Evolutionary conservation across 129 eudicot species (phyloP).

Genomic region (Pulicaria dysenterica): DNA sequence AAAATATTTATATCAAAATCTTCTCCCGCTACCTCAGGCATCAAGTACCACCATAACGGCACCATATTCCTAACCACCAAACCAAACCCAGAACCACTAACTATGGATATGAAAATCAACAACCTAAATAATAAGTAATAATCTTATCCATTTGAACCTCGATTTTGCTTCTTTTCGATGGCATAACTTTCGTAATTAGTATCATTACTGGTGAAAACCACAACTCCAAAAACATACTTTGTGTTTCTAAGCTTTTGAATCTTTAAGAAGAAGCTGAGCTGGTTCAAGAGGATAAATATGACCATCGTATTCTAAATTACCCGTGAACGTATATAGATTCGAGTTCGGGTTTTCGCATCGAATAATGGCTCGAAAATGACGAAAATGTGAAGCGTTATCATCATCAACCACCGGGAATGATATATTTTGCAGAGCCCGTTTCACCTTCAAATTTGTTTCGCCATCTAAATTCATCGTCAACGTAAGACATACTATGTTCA

Average conservation of each 20-base stretch:
- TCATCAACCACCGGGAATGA: conserved; percentile 37
- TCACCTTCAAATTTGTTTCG: conserved; percentile 73
- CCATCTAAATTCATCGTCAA: conserved; percentile 87
- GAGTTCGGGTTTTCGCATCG: conserved; percentile 69
- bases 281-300: conserved; percentile 46
- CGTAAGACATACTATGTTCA: conserved; percentile 81
- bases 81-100: conserved; percentile 51
- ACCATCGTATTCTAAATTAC: conserved; percentile 51
- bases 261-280: conserved; percentile 63
- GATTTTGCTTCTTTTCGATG: conserved; percentile 68
- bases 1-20: conserved; percentile 44
- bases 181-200: conserved; percentile 77
- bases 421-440: conserved; percentile 53
- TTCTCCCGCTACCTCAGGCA: conserved; percentile 34
- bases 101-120: conserved; percentile 47
- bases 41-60: conserved; percentile 57
- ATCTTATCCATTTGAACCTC: conserved; percentile 72
- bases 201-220: conserved; percentile 68
- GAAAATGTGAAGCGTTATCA: conserved; percentile 32
- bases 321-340: conserved; percentile 69
- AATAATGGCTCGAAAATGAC: conserved; percentile 43
- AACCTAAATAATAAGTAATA: conserved; percentile 60
- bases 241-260: conserved; percentile 81
- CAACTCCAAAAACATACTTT: conserved; percentile 58
- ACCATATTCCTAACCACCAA: conserved; percentile 24